Evolutionary conservation across 192 early-diverging fungal genomes (phyloP).

Genomic region (Coemansia guatemalensis): DNA sequence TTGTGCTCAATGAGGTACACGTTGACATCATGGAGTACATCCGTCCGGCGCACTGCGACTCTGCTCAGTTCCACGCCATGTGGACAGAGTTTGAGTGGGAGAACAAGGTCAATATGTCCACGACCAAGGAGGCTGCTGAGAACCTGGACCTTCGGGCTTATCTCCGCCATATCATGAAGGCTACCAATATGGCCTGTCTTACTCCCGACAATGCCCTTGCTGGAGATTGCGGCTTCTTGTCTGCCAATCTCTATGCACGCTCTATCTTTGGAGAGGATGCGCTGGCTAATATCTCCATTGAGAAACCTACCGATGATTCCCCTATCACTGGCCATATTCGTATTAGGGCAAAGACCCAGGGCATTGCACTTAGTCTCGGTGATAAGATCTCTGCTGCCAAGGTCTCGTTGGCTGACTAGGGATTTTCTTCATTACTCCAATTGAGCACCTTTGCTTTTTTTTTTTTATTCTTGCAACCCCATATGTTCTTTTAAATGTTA

Average conservation of each 20-base stretch:
- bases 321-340: conserved; percentile 94
- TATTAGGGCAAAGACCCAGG: conserved; percentile 97
- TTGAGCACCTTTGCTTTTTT: neutral
- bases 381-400: conserved; percentile 68
- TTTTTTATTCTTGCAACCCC: neutral
- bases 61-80: conserved; percentile 95
- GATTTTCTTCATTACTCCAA: neutral
- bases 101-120: conserved; percentile 98
- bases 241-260: conserved; percentile 95
- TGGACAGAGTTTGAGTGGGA: conserved; percentile 99
- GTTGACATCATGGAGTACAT: conserved; percentile 99
- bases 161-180: conserved; percentile 90
- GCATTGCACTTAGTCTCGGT: conserved; percentile 93
- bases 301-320: conserved; percentile 67
- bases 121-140: conserved; percentile 69
- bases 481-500: no score
- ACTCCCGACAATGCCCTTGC: conserved; percentile 89
- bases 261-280: conserved; percentile 99
- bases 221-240: conserved; percentile 96
- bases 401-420: conserved; percentile 19
- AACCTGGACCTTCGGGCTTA: conserved; percentile 81
- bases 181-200: conserved; percentile 97
- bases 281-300: conserved; percentile 95
- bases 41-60: conserved; percentile 85
- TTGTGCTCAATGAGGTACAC: conserved; percentile 96